Percentiles rank a stretch among this genome's conserved stretches.
Conservation (phyloP, 176 grass and related monocot genomes). For the Hyparrhenia diplandra region DNA sequence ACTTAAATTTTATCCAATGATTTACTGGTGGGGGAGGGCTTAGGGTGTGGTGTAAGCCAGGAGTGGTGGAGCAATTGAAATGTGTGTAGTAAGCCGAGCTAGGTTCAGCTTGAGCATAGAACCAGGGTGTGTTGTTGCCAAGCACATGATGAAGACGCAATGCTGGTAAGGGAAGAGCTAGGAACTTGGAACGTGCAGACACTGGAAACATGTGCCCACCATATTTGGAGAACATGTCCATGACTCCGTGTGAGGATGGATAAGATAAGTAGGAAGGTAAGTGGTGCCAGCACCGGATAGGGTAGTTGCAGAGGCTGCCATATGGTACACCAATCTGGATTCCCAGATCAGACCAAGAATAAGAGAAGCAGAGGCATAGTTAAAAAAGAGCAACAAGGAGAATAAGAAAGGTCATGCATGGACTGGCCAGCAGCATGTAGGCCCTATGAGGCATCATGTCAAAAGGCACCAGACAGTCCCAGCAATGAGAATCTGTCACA, state of each 20-base stretch:
- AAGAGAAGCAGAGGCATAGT: not conserved
- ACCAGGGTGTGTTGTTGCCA: not conserved
- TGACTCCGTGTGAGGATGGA: not conserved
- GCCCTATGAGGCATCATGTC: not conserved
- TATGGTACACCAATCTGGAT: not conserved
- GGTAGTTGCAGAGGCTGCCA: not conserved
- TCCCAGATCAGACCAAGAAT: not conserved
- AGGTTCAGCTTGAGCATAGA: not conserved
- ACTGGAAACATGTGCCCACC: not conserved
- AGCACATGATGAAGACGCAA: not conserved
- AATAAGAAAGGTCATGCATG: not conserved
- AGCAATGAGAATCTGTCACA: not conserved
- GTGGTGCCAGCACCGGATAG: not conserved
- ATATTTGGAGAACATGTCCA: not conserved
- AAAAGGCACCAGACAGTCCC: not conserved
- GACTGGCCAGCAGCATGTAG: not conserved
- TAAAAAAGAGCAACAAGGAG: not conserved
- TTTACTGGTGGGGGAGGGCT: not conserved
- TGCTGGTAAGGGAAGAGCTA: not conserved
- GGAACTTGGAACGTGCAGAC: not conserved
- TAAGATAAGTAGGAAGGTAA: not conserved
- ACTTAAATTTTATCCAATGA: not conserved
- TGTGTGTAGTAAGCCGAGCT: too few species aligned
- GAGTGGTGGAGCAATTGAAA: not conserved
- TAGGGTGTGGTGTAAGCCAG: not conserved